Percentiles rank a stretch among this genome's conserved stretches.
Evolutionary conservation across 1,284 basidiomycete species (phyloP).

Genomic region (Irpex sp.): DNA sequence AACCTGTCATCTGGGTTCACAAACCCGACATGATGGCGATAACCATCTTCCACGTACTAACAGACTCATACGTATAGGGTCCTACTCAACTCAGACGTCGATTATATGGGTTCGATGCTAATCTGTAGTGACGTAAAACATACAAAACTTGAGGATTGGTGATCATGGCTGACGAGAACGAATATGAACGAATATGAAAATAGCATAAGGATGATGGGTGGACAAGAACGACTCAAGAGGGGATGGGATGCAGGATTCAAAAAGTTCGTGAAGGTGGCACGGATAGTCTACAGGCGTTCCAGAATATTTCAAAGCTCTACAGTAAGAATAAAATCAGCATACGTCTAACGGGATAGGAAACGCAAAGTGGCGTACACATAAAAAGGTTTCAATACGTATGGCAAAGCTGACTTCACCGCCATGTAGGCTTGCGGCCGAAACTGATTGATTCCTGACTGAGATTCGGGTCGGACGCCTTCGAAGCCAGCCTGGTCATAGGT

Average conservation of each 20-base stretch:
- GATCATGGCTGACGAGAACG: not conserved
- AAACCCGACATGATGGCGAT: not conserved
- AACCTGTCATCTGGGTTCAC: not conserved
- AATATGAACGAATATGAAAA: not conserved
- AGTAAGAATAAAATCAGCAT: not conserved
- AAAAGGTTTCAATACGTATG: not conserved
- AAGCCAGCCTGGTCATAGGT: constrained; percentile 21
- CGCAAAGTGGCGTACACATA: constrained; percentile 6
- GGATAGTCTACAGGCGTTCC: not conserved
- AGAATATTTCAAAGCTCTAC: not conserved
- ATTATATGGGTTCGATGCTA: not conserved
- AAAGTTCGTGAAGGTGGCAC: not conserved
- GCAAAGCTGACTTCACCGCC: constrained; percentile 9
- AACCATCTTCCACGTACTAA: not conserved
- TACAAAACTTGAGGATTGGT: not conserved
- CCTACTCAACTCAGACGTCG: not conserved
- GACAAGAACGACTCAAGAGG: not conserved
- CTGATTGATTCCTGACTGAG: constrained; percentile 43
- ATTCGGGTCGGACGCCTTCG: constrained; percentile 37
- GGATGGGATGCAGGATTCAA: not conserved
- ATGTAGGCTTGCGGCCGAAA: constrained; percentile 22
- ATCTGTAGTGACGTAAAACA: not conserved
- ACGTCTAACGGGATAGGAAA: not conserved
- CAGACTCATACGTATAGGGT: too few relatives aligned
- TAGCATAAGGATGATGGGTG: not conserved